These are phyloP conservation scores for Ogataea methylovora DNA, from an alignment of 805 yeast species.

Conservation along the genomic window DNA sequence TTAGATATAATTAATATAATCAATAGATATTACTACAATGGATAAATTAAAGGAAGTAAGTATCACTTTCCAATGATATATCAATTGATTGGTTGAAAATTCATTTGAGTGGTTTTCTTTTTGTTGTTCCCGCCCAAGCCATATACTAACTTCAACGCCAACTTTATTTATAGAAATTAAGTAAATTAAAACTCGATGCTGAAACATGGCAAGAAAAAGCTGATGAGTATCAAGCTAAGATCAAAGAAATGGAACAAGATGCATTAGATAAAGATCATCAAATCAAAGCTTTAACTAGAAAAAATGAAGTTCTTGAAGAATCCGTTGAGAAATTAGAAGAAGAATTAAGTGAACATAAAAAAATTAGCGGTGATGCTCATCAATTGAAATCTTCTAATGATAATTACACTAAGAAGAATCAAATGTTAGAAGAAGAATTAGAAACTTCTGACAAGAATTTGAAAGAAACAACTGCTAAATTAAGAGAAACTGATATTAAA, in stretches of 20 bases:
- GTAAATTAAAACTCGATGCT: conserved; percentile 85
- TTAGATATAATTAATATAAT: too few species aligned
- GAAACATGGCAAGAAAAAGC: conserved; percentile 97
- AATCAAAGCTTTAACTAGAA: conserved; percentile 86
- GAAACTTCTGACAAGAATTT: conserved; percentile 86
- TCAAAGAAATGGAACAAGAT: conserved; percentile 90
- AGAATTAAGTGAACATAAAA: conserved; percentile 68
- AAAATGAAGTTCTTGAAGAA: conserved; percentile 82
- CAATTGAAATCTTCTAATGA: conserved; percentile 86
- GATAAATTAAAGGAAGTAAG: conserved; percentile 45
- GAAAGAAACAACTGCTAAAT: conserved; percentile 88
- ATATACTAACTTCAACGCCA: neutral
- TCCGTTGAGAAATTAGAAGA: conserved; percentile 73
- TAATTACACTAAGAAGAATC: conserved; percentile 82
- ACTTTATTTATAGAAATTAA: conserved; percentile 53
- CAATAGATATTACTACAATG: conserved; percentile 26
- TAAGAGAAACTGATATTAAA: conserved; percentile 92
- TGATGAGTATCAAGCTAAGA: conserved; percentile 73
- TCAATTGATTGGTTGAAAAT: neutral
- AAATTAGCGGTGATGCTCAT: conserved; percentile 85
- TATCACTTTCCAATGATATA: conserved; percentile 2
- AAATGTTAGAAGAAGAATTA: conserved; percentile 81
- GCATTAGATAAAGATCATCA: conserved; percentile 89
- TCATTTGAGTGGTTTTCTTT: neutral
- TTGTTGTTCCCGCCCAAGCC: neutral